phyloP scores from a whole-genome alignment of 1,139 yeast genomes.

The Sugiyamaella castrensis region DNA sequence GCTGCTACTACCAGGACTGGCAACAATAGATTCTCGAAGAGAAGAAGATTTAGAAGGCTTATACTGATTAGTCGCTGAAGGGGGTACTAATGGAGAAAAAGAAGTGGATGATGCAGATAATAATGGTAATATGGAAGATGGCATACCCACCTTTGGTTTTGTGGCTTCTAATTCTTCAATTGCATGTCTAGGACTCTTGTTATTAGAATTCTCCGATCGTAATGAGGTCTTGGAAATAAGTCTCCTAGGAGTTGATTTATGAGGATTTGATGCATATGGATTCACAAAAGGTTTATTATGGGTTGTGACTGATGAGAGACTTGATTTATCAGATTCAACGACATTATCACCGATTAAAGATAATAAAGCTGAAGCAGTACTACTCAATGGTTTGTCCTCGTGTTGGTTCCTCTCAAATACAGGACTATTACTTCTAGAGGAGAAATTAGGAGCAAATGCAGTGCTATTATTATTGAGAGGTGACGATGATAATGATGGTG shows the following conservation, averaged over 20 bases:
- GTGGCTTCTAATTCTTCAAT: constrained; percentile 19
- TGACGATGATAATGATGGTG: constrained; percentile 1
- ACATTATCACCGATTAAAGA: constrained; percentile 53
- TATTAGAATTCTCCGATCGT: neutral
- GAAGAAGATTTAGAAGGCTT: constrained; percentile 31
- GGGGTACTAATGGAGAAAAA: neutral
- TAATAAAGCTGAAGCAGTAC: constrained; percentile 63
- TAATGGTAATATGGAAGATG: neutral
- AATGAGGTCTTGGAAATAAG: neutral
- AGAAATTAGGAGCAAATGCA: neutral
- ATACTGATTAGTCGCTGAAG: constrained; percentile 20
- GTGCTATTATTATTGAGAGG: neutral
- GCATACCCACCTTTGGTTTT: constrained; percentile 7
- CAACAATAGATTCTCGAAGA: constrained; percentile 26
- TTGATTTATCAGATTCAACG: constrained; percentile 25
- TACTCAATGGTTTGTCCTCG: constrained; percentile 45
- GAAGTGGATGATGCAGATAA: constrained; percentile 2
- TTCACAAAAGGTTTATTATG: constrained; percentile 45
- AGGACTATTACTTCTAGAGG: neutral
- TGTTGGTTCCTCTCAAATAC: neutral
- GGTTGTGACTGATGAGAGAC: neutral
- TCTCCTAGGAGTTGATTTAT: constrained; percentile 19
- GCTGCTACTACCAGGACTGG: constrained; percentile 20
- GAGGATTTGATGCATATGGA: constrained; percentile 47
- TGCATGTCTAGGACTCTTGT: constrained; percentile 4